phyloP scores from a whole-genome alignment of 2,329 filamentous ascomycete genomes.

The Myriosclerotinia scirpicola region DNA sequence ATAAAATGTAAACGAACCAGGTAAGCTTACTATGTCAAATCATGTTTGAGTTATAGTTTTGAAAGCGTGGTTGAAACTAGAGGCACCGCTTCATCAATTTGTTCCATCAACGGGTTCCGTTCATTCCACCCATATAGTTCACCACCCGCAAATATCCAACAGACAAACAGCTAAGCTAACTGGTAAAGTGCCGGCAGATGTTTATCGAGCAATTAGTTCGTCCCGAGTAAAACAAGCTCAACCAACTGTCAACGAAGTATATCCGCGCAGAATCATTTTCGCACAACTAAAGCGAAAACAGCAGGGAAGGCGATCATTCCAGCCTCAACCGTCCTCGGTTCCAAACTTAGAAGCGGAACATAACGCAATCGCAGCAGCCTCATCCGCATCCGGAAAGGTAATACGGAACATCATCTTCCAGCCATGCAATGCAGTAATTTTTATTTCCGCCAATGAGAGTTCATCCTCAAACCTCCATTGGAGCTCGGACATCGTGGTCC shows the following conservation, averaged over 20 bases:
- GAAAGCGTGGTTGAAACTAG: not conserved
- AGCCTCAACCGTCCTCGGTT: constrained; percentile 11
- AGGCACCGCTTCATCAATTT: no score
- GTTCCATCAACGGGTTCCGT: no score
- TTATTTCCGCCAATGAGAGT: constrained; percentile 1
- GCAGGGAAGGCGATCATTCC: not conserved
- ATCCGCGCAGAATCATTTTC: not conserved
- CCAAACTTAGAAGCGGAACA: constrained; percentile 12
- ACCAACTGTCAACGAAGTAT: not conserved
- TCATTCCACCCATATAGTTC: no score
- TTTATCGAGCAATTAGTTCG: not conserved
- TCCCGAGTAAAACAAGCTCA: not conserved
- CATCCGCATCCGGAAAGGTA: constrained; percentile 14
- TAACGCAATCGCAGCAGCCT: constrained; percentile 14
- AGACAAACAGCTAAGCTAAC: no score
- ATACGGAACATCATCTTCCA: constrained; percentile 28
- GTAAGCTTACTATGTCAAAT: not conserved
- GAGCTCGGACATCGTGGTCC: not conserved
- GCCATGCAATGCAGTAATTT: not conserved
- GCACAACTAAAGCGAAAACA: not conserved
- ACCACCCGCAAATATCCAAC: no score
- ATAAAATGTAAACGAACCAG: not conserved
- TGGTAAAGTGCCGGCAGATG: not conserved
- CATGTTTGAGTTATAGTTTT: not conserved
- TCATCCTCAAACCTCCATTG: not conserved